Percentiles rank a stretch among this genome's conserved stretches.
Evolutionary conservation across 2,329 filamentous ascomycete genomes (phyloP).

Genomic region (Colletotrichum camelliae): DNA sequence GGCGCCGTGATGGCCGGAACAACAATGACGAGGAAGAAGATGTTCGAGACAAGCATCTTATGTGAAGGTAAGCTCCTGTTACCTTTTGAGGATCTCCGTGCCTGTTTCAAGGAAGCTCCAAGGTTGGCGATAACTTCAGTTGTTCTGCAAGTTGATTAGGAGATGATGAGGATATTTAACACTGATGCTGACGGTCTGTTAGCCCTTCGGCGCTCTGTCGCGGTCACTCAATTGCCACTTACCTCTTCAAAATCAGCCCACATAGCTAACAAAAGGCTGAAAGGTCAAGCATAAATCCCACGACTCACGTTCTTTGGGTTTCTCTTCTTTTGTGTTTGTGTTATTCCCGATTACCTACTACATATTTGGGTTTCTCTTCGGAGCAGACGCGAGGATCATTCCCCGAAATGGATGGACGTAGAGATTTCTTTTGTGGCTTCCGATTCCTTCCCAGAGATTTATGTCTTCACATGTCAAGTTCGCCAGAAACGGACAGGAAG

Average conservation of each 20-base stretch:
- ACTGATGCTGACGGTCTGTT: neutral
- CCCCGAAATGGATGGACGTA: neutral
- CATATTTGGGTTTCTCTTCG: neutral
- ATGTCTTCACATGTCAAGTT: neutral
- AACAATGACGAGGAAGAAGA: neutral
- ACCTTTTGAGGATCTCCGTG: neutral
- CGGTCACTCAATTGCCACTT: neutral
- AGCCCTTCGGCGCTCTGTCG: neutral
- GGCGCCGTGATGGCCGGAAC: neutral
- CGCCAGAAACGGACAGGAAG: neutral
- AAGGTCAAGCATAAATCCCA: neutral
- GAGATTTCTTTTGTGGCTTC: neutral
- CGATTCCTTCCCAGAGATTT: no score
- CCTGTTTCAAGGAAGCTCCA: fast-evolving
- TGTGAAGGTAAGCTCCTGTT: neutral
- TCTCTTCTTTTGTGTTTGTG: neutral
- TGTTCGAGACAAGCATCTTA: neutral
- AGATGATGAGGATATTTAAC: neutral
- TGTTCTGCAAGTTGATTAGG: neutral
- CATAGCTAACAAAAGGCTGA: neutral
- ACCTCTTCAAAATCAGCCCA: neutral
- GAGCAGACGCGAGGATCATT: neutral
- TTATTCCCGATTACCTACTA: fast-evolving
- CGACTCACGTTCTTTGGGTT: neutral
- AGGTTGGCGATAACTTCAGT: fast-evolving